Conservation (phyloP, 169 alveolate genomes). For the Theileria orientalis region DNA sequence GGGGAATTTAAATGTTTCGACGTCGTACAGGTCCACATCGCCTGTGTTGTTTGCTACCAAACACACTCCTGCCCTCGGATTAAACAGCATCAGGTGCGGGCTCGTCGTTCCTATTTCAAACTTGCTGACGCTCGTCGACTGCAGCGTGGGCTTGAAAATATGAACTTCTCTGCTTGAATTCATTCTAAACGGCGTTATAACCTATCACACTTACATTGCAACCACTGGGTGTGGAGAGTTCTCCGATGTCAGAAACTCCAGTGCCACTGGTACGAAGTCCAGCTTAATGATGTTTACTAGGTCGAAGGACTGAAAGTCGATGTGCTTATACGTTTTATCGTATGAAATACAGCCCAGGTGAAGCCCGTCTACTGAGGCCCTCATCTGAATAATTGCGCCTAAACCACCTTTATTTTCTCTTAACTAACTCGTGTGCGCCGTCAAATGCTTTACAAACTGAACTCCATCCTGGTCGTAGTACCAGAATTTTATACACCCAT, state of each 20-base stretch:
- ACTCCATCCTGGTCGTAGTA: slow-evolving; percentile 89
- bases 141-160: slow-evolving; percentile 51
- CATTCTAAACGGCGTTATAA: neutral
- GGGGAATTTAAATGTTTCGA: slow-evolving; percentile 76
- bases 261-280: slow-evolving; percentile 68
- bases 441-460: slow-evolving; percentile 94
- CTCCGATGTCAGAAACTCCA: slow-evolving; percentile 66
- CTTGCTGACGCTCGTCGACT: slow-evolving; percentile 13
- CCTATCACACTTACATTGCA: slow-evolving; percentile 65
- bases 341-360: slow-evolving; percentile 77
- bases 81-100: slow-evolving; percentile 68
- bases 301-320: slow-evolving; percentile 76
- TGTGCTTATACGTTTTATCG: slow-evolving; percentile 80
- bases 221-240: slow-evolving; percentile 51
- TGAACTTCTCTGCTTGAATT: slow-evolving; percentile 21
- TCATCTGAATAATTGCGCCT: slow-evolving; percentile 65
- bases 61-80: slow-evolving; percentile 66
- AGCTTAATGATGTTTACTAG: slow-evolving; percentile 69
- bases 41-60: slow-evolving; percentile 77
- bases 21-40: slow-evolving; percentile 79
- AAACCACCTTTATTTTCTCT: neutral
- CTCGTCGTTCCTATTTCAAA: slow-evolving; percentile 21
- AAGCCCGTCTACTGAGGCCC: slow-evolving; percentile 79
- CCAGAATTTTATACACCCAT: slow-evolving; percentile 97
- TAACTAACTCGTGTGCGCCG: slow-evolving; percentile 88